phyloP scores from a whole-genome alignment of 192 early-diverging fungal species.

The Backusella westeae region DNA sequence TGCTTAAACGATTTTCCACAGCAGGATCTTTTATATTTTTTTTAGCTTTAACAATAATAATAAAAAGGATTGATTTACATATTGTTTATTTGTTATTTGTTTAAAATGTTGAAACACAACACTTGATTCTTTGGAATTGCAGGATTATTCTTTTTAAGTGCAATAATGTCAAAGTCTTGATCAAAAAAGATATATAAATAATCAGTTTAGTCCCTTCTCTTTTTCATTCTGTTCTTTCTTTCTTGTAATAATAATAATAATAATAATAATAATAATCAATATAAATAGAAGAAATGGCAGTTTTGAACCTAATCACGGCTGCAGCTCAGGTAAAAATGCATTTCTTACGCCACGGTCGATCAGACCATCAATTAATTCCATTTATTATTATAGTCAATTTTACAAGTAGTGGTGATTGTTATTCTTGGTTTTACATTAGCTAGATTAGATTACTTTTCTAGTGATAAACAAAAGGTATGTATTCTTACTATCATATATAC shows the following conservation, averaged over 20 bases:
- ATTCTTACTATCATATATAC: background rate
- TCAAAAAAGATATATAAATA: conserved; percentile 3
- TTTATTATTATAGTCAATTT: conserved; percentile 25
- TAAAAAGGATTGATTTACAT: conserved; percentile 6
- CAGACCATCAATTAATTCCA: background rate
- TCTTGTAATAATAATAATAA: background rate
- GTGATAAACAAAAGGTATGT: conserved; percentile 35
- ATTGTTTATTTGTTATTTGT: conserved; percentile 9
- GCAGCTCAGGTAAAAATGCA: conserved; percentile 22
- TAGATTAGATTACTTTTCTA: conserved; percentile 28
- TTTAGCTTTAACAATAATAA: background rate
- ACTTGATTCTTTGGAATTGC: background rate
- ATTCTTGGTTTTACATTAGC: conserved; percentile 30
- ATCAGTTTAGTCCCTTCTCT: background rate
- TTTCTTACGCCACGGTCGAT: background rate
- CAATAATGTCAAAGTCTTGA: background rate
- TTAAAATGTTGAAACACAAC: conserved; percentile 4
- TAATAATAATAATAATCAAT: background rate
- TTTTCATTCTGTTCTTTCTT: background rate
- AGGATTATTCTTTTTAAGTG: conserved; percentile 8
- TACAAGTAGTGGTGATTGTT: conserved; percentile 36
- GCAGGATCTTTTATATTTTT: background rate
- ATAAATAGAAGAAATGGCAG: conserved; percentile 11
- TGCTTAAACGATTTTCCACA: conserved; percentile 46
- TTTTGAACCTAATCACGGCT: conserved; percentile 25